These are phyloP conservation scores for Saturnispora sanitii DNA, from an alignment of 805 yeast species.

Conservation along the genomic window DNA sequence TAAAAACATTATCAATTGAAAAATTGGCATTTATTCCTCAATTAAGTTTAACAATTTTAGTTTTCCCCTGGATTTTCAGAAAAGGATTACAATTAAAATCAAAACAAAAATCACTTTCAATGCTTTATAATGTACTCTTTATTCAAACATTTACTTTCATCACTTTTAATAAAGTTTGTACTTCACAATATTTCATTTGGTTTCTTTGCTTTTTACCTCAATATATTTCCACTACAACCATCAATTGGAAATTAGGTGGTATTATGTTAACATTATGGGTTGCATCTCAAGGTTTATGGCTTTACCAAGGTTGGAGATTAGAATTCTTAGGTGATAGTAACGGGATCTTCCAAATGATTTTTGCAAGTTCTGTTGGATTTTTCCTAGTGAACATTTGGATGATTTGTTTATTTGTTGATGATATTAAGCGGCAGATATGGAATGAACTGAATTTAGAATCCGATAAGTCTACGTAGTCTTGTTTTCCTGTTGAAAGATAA, in stretches of 20 bases:
- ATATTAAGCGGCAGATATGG: conserved; percentile 8
- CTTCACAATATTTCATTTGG: conserved; percentile 96
- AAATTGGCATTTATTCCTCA: conserved; percentile 80
- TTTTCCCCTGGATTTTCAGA: conserved; percentile 45
- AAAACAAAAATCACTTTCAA: conserved; percentile 20
- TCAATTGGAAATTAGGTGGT: conserved; percentile 32
- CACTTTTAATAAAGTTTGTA: conserved; percentile 71
- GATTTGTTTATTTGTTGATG: conserved; percentile 16
- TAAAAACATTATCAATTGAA: conserved; percentile 9
- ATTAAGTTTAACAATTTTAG: conserved; percentile 43
- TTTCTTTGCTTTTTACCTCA: conserved; percentile 78
- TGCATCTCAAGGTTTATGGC: conserved; percentile 65
- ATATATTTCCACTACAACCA: conserved; percentile 39
- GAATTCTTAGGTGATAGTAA: conserved; percentile 64
- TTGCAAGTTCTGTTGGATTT: conserved; percentile 19
- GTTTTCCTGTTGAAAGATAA: background rate
- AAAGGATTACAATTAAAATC: conserved; percentile 4
- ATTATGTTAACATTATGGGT: conserved; percentile 51
- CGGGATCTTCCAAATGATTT: conserved; percentile 19
- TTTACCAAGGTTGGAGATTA: conserved; percentile 61
- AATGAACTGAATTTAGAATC: background rate
- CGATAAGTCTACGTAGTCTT: background rate
- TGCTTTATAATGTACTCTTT: conserved; percentile 45
- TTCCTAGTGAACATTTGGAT: conserved; percentile 21
- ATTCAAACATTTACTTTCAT: conserved; percentile 74